Conservation (phyloP, 2,329 filamentous ascomycete species). For the Calonectria honghensis region DNA sequence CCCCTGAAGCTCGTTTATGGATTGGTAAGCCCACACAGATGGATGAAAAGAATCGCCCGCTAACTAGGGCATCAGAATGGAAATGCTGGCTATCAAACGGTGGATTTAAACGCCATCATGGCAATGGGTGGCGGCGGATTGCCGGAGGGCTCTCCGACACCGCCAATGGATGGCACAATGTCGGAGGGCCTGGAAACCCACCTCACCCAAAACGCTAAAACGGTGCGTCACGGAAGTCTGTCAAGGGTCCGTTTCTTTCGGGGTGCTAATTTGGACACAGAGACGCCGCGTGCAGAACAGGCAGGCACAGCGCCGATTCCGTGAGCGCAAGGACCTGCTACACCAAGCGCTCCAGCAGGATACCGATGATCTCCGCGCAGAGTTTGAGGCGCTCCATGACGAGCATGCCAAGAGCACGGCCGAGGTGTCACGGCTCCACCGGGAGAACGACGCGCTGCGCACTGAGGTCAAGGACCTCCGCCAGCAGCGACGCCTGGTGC, state of each 20-base stretch:
- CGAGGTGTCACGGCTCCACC: conserved; percentile 23
- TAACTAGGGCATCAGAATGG: background rate
- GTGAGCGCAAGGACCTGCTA: conserved; percentile 33
- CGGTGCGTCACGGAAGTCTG: background rate
- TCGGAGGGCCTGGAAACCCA: conserved; percentile 3
- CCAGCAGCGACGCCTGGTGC: conserved; percentile 31
- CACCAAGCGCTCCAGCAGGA: conserved; percentile 33
- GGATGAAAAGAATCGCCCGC: background rate
- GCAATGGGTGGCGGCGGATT: conserved; percentile 6
- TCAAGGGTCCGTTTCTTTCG: background rate
- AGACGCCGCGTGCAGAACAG: conserved; percentile 37
- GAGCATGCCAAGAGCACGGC: conserved; percentile 28
- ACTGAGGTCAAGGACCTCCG: conserved; percentile 38
- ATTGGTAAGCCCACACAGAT: background rate
- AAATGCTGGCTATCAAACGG: conserved; percentile 13
- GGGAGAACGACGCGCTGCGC: conserved; percentile 38
- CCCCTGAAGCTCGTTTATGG: background rate
- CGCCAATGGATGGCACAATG: conserved; percentile 10
- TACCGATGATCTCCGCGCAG: conserved; percentile 24
- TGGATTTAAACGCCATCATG: conserved; percentile 4
- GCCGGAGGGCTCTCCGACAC: conserved; percentile 10
- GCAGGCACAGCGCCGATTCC: conserved; percentile 38
- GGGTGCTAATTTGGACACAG: conserved; percentile 26
- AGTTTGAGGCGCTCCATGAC: conserved; percentile 27
- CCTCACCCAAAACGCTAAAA: conserved; percentile 22